Base-by-base conservation (phyloP, 2,329 filamentous ascomycete genomes). In the Pseudogymnoascus sp. region DNA sequence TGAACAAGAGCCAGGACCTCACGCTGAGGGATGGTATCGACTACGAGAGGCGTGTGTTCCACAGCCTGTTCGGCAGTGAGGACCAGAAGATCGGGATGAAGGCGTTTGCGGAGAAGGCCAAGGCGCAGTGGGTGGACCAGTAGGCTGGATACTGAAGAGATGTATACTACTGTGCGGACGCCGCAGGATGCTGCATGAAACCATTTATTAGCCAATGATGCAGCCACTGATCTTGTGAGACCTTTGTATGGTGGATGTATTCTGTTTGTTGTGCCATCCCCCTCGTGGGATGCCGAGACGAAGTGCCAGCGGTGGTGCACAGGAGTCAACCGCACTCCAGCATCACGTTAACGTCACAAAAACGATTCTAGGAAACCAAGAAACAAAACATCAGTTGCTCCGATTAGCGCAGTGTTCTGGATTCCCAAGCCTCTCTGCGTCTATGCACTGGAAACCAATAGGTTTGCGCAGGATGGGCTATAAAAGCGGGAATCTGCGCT, bases 81-180 rank as follows among this genome's bases (percentile, higher is more conserved):
- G 95, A 99, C 77, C 95, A 99, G 79, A 99, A 98, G 82, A 90
- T 97, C 75, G 93, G 91, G 76, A 87, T 98, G 95, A 88, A 88
- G 75, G 95, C 95, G 11, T 99, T 99, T 82, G 89, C 90, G 1
- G 90, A 93, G 78, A 98, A 98, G 86, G 86, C 90, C 79, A 96
- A 96, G 83, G 79, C 95, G 0, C 87, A 95, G 75, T 99, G 95
- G 93, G 87, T 83, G 66, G 82, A 97, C 75, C 86, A 91, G 74
- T 96, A 83, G 68, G 4, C 6, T 6, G 26, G 16, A 3, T 24
- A 12, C 11, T 7, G 10, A 12, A 14, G 28, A 56, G 2, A 33
- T 56, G 50, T 56, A 56, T 56, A 56, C 28, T 56, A 56, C 28
- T 12, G 28, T 56, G 11, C 28, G 28, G 50, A 14, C 26, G 26